Percentiles rank a stretch among this genome's conserved stretches.
phyloP scores from a whole-genome alignment of 306 rosid species.

The Notholithocarpus densiflorus region DNA sequence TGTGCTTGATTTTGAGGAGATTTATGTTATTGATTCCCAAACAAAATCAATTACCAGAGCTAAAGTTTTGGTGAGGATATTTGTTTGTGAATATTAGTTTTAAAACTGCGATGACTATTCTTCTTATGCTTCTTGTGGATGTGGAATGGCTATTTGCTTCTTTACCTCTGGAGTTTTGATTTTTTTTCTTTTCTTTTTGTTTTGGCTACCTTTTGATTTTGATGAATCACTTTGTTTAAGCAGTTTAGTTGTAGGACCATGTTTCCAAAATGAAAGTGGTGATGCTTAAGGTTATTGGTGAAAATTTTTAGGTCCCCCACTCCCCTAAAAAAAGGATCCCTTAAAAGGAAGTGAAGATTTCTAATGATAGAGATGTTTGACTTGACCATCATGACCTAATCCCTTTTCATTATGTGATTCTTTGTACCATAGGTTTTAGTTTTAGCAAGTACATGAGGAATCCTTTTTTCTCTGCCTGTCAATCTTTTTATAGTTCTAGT shows the following conservation, averaged over 20 bases:
- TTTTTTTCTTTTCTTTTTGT: not conserved
- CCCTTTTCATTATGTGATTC: not conserved
- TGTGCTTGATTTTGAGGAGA: constrained; percentile 90
- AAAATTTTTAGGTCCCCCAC: not conserved
- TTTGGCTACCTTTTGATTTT: constrained; percentile 16
- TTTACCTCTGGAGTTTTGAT: not conserved
- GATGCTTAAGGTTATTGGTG: not conserved
- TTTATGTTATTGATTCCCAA: constrained; percentile 81
- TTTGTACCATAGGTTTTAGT: not conserved
- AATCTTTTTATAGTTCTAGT: not conserved
- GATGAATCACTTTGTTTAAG: constrained; percentile 2
- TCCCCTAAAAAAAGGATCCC: not conserved
- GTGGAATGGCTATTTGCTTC: constrained; percentile 3
- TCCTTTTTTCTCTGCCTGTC: not conserved
- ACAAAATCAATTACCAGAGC: constrained; percentile 90
- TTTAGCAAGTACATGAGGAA: not conserved
- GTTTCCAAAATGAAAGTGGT: not conserved
- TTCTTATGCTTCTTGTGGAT: constrained; percentile 12
- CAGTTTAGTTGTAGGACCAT: not conserved
- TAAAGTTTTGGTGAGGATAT: constrained; percentile 64
- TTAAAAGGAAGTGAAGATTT: not conserved
- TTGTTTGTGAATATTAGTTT: not conserved
- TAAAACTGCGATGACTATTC: not conserved
- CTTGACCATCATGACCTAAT: constrained; percentile 8
- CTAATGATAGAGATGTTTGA: not conserved